Base-by-base conservation (phyloP, 768 basidiomycete genomes). In the Boletus pseudo-olivaceus region DNA sequence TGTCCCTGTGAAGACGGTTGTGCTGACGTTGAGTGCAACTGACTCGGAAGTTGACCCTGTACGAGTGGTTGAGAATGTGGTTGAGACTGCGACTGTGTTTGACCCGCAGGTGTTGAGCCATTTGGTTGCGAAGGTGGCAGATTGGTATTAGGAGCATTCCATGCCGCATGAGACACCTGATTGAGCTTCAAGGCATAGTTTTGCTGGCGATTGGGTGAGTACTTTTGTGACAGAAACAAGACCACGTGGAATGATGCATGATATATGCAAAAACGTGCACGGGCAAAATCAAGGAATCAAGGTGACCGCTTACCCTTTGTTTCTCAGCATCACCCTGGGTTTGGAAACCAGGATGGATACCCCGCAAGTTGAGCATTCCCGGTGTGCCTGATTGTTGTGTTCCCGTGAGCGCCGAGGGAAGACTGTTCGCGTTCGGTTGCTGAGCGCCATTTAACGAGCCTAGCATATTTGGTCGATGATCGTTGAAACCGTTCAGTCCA, bases 401-500 rank as follows among this genome's bases (percentile, higher is more conserved):
- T 67, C 74, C 70, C 69, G 74, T 52, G 70, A 76, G 58, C 69
- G 57, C 54, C 47, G 69, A 68, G 5, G 66, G 44, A 20, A 65
- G 48, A 35, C 6, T 62, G 46, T 38, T 59, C 19, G 62, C 14
- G 40, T 47, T 64, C 8, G 60, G 57, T 50, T 67, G 67, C 41
- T 68, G 67, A 9, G 56, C 26, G 19, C 66, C 68, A 2, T 69
- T 68, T 17, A 85, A 63, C 30, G 78, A 75, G 52, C 84, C 83
- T n/a, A 86, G 63, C 23, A 84, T 67, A 55, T 60, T 82, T 62
- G 82, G 77, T 50, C 84, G 81, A 66, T 83, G 80, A 46, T 70
- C 74, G 33, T 49, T 66, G 62, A 86, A 87, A 29, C 85, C 85
- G 64, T 89, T 88, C 46, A 90, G 67, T n/a, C 88, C 88, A 27